These are phyloP conservation scores for Boletus tomentosulus DNA, from an alignment of 768 basidiomycete genomes.

Conservation along the genomic window DNA sequence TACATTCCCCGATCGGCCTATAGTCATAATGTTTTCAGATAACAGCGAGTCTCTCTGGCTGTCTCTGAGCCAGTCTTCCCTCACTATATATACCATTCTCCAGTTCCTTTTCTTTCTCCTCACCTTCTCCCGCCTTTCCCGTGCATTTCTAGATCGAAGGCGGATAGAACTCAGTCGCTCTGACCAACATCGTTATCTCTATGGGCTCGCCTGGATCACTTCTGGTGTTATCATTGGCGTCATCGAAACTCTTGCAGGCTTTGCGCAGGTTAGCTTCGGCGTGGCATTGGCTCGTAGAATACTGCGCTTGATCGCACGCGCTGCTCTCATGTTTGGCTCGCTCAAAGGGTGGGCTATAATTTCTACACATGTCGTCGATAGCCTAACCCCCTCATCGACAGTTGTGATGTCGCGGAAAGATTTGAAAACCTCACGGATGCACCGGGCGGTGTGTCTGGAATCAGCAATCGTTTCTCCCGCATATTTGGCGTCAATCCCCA, in stretches of 20 bases:
- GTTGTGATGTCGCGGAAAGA: constrained; percentile 52
- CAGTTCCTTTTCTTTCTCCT: constrained; percentile 58
- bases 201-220: constrained; percentile 66
- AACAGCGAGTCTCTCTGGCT: constrained; percentile 40
- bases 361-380: neutral
- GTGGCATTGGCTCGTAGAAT: constrained; percentile 52
- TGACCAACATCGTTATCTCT: constrained; percentile 46
- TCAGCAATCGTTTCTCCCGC: constrained; percentile 34
- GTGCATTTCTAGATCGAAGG: constrained; percentile 47
- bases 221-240: constrained; percentile 58
- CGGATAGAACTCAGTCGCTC: constrained; percentile 44
- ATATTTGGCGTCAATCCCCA: constrained; percentile 50
- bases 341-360: constrained; percentile 57
- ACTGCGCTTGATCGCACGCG: constrained; percentile 51
- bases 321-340: constrained; percentile 55
- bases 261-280: constrained; percentile 51
- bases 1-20: constrained; percentile 2
- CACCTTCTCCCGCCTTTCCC: constrained; percentile 53
- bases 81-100: constrained; percentile 53
- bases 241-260: constrained; percentile 62
- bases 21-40: constrained; percentile 42
- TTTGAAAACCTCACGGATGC: constrained; percentile 45
- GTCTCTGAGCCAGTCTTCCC: constrained; percentile 57
- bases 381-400: constrained; percentile 20
- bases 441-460: constrained; percentile 22